Percentiles rank a stretch among this genome's conserved stretches.
These are phyloP conservation scores for Fusarium liriodendri DNA, from an alignment of 2,329 filamentous ascomycete genomes.

Conservation along the genomic window DNA sequence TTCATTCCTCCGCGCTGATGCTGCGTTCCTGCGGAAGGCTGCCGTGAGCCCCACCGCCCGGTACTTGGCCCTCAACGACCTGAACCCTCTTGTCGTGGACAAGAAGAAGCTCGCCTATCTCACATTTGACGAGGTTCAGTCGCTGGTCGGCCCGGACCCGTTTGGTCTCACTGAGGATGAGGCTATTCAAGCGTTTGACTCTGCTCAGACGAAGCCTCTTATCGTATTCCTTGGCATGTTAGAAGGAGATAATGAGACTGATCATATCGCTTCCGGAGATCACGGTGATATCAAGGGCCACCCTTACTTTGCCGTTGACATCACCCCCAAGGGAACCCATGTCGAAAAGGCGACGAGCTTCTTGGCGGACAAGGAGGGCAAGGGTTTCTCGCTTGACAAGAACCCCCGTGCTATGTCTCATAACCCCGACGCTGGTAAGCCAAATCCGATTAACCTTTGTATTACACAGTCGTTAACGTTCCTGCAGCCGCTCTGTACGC, in stretches of 20 bases:
- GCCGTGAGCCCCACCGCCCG: conserved; percentile 72
- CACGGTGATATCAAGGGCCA: conserved; percentile 80
- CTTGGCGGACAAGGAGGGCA: conserved; percentile 55
- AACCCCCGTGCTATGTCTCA: conserved; percentile 73
- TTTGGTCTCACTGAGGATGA: conserved; percentile 80
- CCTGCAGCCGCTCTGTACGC: conserved; percentile 85
- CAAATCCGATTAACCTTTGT: not conserved
- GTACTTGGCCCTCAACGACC: conserved; percentile 83
- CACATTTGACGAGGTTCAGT: conserved; percentile 73
- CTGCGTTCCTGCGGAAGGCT: conserved; percentile 75
- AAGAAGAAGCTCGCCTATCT: conserved; percentile 74
- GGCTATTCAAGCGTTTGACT: conserved; percentile 79
- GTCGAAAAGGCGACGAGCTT: conserved; percentile 70
- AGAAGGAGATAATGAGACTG: conserved; percentile 66
- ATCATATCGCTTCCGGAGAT: conserved; percentile 41
- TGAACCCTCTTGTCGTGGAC: conserved; percentile 75
- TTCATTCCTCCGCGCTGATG: conserved; percentile 79
- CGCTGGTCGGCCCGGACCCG: conserved; percentile 77
- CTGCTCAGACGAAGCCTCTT: conserved; percentile 72
- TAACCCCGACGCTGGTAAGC: conserved; percentile 69
- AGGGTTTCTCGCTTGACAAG: conserved; percentile 73
- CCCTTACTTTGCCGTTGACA: conserved; percentile 91
- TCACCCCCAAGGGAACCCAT: conserved; percentile 76
- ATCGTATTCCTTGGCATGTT: conserved; percentile 89
- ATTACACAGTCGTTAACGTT: conserved; percentile 17